Base-by-base conservation (phyloP, 768 basidiomycete genomes). In the Sistotremastrum niveocremeum region DNA sequence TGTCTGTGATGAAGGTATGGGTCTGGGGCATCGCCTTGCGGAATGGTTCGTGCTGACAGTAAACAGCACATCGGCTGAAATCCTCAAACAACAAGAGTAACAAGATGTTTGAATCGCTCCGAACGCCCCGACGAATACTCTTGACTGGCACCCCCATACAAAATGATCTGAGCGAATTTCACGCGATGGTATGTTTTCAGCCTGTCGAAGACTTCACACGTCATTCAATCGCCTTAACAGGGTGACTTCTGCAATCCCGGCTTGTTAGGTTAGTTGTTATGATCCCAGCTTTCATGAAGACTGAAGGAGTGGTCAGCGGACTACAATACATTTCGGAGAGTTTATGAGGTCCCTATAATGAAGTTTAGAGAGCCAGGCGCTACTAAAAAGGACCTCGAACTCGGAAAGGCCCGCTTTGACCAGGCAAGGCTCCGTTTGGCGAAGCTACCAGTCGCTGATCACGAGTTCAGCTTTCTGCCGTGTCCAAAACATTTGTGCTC, bases 141-240 rank as follows among this genome's bases (percentile, higher is more conserved):
- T 69, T 99, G 3, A 91, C 91, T 1, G 95, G 95, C 33, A 99
- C 95, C 1, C 95, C 95, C 1, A 86, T 99, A 37, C 95, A 98
- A 60, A 99, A 99, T 62, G 89, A 97, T 60, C 64, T 99, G 31
- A 70, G 83, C 51, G 95, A 99, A 61, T 94, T 94, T 57, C 94
- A 95, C 62, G 76, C 90, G 4, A 98, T 98, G 94, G 91, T 90
- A 52, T 51, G 73, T 55, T 30, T 8, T 39, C 40, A n/a, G 6
- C 6, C 3, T 6, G 29, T 7, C 3, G 0, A 37, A 39, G 5
- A 6, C 36, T 44, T 34, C 34, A 37, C 11, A 42, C 6, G 9
- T 36, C 6, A n/a, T 34, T 3, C 40, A 46, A 35, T 28, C 46
- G 37, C 46, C 35, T 49, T 46, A 48, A 34, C 49, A 89, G 88